These are phyloP conservation scores for Naganishia vaughanmartiniae DNA, from an alignment of 768 basidiomycete genomes.

Conservation along the genomic window DNA sequence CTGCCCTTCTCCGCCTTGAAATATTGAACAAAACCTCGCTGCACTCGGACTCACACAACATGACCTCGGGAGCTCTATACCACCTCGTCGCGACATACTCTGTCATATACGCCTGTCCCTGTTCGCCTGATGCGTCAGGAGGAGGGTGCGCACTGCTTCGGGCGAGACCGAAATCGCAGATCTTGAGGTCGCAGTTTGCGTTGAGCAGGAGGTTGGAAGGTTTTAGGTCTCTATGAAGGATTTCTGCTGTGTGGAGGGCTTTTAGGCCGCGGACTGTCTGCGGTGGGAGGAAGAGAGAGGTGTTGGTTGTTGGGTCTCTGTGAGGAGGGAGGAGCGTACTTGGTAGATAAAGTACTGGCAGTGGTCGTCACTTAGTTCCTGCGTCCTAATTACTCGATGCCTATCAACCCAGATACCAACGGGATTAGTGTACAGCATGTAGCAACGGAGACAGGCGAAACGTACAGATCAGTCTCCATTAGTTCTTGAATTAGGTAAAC, in stretches of 20 bases:
- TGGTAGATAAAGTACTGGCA: constrained; percentile 78
- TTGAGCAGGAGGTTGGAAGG: constrained; percentile 54
- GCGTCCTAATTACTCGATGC: constrained; percentile 93
- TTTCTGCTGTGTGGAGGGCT: constrained; percentile 91
- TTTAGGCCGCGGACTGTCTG: constrained; percentile 94
- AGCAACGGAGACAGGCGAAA: neutral
- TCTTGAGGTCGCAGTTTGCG: constrained; percentile 55
- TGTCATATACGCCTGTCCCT: constrained; percentile 66
- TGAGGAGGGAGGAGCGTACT: constrained; percentile 28
- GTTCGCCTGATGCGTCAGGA: constrained; percentile 48
- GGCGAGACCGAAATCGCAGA: constrained; percentile 87
- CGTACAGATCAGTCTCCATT: constrained; percentile 82
- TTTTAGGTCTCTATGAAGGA: constrained; percentile 59
- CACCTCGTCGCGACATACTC: constrained; percentile 95
- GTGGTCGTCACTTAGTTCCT: constrained; percentile 92
- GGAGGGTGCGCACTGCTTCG: constrained; percentile 54
- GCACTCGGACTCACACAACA: constrained; percentile 50
- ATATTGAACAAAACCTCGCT: too few species aligned
- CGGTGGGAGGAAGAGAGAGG: constrained; percentile 40
- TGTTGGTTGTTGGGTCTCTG: too few species aligned
- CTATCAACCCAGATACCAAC: neutral
- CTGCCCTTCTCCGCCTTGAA: too few species aligned
- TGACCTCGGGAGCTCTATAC: constrained; percentile 58
- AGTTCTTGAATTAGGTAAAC: constrained; percentile 73
- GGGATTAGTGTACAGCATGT: neutral